Evolutionary conservation across 176 grass and related monocot genomes (phyloP).

Genomic region (Thalia dealbata): DNA sequence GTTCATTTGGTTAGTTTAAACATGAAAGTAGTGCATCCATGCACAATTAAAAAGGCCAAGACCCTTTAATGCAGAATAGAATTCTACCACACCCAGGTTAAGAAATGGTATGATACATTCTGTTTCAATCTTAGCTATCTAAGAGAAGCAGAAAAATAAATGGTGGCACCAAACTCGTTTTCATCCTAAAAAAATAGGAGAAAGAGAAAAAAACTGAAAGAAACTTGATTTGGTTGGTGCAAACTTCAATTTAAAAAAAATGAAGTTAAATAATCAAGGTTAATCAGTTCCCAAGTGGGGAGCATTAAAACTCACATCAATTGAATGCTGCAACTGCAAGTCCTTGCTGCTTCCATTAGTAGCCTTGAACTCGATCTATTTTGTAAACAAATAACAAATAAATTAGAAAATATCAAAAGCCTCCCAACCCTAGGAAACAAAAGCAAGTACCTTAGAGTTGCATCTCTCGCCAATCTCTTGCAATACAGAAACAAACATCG

Average conservation of each 20-base stretch:
- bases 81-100: not conserved
- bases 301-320: slow-evolving; percentile 46
- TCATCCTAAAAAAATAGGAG: not conserved
- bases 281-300: not conserved
- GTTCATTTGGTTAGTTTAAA: not conserved
- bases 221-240: not conserved
- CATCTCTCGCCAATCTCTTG: slow-evolving; percentile 76
- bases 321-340: slow-evolving; percentile 60
- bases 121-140: not conserved
- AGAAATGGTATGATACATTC: not conserved
- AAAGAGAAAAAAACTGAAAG: not conserved
- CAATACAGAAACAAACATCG: slow-evolving; percentile 53
- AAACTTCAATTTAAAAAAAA: not conserved
- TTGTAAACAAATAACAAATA: slow-evolving; percentile 10
- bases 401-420: slow-evolving; percentile 4
- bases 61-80: not conserved
- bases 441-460: slow-evolving; percentile 46
- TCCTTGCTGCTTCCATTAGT: slow-evolving; percentile 42
- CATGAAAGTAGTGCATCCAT: not conserved
- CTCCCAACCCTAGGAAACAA: not conserved
- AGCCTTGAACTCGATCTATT: slow-evolving; percentile 79
- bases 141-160: not conserved
- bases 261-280: not conserved
- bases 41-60: not conserved
- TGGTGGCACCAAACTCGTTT: not conserved